These are phyloP conservation scores for Trametes hirsuta DNA, from an alignment of 1,284 basidiomycete species.

Conservation along the genomic window DNA sequence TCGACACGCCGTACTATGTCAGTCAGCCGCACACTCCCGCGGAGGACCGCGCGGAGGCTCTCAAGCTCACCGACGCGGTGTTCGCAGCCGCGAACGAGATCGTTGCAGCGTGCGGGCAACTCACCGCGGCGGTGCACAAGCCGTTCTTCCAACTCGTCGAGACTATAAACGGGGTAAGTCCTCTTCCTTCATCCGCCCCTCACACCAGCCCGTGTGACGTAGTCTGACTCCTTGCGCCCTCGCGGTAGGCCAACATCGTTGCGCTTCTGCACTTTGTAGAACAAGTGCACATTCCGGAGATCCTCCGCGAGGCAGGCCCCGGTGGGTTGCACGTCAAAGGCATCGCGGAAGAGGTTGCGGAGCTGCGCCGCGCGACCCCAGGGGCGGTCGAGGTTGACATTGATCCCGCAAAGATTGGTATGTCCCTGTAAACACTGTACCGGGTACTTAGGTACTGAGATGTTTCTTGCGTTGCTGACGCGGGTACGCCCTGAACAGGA, in stretches of 20 bases:
- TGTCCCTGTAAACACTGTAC: neutral
- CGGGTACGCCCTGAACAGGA: conserved; percentile 38
- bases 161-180: conserved; percentile 59
- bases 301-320: conserved; percentile 63
- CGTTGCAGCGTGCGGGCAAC: conserved; percentile 67
- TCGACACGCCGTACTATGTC: conserved; percentile 52
- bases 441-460: no score
- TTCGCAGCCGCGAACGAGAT: conserved; percentile 60
- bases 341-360: conserved; percentile 43
- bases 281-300: conserved; percentile 65
- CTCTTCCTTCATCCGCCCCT: no score
- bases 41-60: conserved; percentile 42
- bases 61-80: conserved; percentile 59
- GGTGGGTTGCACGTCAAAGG: conserved; percentile 57
- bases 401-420: conserved; percentile 7
- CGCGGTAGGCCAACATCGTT: conserved; percentile 62
- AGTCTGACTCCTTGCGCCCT: neutral
- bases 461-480: neutral
- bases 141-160: conserved; percentile 71
- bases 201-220: neutral
- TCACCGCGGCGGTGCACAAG: conserved; percentile 59
- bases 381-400: neutral
- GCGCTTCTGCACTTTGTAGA: conserved; percentile 71
- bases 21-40: conserved; percentile 29
- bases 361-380: neutral